phyloP scores from a whole-genome alignment of 2,329 filamentous ascomycete genomes.

The Pseudogymnoascus sp. region DNA sequence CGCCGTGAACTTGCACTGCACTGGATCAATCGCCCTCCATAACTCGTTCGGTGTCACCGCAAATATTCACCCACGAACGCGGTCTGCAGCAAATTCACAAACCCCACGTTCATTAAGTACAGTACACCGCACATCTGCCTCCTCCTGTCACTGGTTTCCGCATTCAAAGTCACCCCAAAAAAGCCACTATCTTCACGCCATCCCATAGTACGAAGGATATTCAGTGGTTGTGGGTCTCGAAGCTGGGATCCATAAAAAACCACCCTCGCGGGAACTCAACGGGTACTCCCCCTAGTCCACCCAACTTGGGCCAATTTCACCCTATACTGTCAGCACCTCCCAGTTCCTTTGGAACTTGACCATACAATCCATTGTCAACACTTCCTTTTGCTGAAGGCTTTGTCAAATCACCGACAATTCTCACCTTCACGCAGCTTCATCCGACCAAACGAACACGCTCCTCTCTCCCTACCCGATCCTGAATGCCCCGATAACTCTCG shows the following conservation, averaged over 20 bases:
- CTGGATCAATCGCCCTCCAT: neutral
- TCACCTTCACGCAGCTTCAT: neutral
- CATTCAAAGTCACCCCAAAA: neutral
- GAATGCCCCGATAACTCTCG: conserved; percentile 28
- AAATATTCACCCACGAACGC: neutral
- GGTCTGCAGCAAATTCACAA: neutral
- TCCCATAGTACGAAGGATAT: neutral
- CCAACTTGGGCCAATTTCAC: conserved; percentile 5
- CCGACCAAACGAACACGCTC: neutral
- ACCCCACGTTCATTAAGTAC: neutral
- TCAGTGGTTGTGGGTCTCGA: neutral
- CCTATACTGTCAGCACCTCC: conserved; percentile 10
- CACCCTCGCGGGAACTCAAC: neutral
- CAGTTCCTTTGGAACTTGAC: conserved; percentile 16
- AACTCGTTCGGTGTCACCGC: neutral
- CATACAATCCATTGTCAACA: conserved; percentile 14
- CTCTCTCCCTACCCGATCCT: conserved; percentile 19
- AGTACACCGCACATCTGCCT: neutral
- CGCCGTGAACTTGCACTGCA: neutral
- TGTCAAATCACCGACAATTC: conserved; percentile 1
- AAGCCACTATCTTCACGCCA: neutral
- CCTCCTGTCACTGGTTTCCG: neutral
- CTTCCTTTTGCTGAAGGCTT: conserved; percentile 10
- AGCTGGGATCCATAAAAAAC: conserved; percentile 1
- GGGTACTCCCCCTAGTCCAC: neutral